Evolutionary conservation across 2,329 filamentous ascomycete species (phyloP).

Genomic region (Periconia sp.): DNA sequence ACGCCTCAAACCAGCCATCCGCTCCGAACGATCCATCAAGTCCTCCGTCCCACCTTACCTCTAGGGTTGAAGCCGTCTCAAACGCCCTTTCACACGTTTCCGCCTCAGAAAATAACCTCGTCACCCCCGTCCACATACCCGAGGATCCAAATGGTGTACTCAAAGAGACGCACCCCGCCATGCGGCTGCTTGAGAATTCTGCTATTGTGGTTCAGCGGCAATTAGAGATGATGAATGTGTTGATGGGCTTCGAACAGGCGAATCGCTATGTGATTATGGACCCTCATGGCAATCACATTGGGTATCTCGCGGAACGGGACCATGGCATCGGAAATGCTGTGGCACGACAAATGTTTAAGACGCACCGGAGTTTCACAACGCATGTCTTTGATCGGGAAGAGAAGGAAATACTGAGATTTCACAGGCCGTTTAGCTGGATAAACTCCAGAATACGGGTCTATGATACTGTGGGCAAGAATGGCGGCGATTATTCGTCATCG

Average conservation of each 20-base stretch:
- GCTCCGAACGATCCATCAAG: slow-evolving; percentile 5
- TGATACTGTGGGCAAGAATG: slow-evolving; percentile 33
- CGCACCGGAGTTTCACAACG: slow-evolving; percentile 68
- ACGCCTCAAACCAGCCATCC: slow-evolving; percentile 8
- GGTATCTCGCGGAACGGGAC: slow-evolving; percentile 69
- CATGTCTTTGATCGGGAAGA: slow-evolving; percentile 68
- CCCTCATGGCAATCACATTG: slow-evolving; percentile 66
- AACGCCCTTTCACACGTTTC: slow-evolving; percentile 51
- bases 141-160: slow-evolving; percentile 66
- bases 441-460: slow-evolving; percentile 59
- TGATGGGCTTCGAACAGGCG: slow-evolving; percentile 71
- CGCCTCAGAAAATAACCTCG: slow-evolving; percentile 55
- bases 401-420: slow-evolving; percentile 65
- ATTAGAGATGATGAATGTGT: slow-evolving; percentile 69
- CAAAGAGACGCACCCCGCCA: slow-evolving; percentile 63
- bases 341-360: slow-evolving; percentile 65
- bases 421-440: slow-evolving; percentile 69
- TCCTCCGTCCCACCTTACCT: slow-evolving; percentile 20
- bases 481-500: slow-evolving; percentile 44
- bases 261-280: slow-evolving; percentile 71
- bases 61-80: slow-evolving; percentile 51
- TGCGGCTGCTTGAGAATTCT: slow-evolving; percentile 64
- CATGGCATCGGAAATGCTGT: slow-evolving; percentile 63
- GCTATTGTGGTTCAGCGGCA: slow-evolving; percentile 68
- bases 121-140: slow-evolving; percentile 66